Evolutionary conservation across 305 asterid species (phyloP).

Genomic region (Solanum hybrid): DNA sequence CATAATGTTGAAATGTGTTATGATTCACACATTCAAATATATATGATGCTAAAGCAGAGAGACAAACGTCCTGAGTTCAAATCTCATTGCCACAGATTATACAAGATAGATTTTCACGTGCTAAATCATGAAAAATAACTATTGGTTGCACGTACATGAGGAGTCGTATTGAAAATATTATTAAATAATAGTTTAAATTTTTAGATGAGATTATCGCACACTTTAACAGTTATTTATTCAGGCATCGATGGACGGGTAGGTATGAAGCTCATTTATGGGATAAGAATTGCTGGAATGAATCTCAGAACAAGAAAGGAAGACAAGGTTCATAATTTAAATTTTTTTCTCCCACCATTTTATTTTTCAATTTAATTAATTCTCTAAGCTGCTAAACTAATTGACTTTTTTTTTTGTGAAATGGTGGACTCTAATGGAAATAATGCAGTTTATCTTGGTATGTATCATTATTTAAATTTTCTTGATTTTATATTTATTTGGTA

Average conservation of each 20-base stretch:
- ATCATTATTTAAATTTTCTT: not conserved
- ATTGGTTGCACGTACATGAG: not conserved
- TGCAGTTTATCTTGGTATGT: conserved; percentile 82
- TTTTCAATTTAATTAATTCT: not conserved
- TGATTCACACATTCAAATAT: not conserved
- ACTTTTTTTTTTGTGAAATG: conserved; percentile 3
- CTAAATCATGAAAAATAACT: not conserved
- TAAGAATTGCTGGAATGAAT: conserved; percentile 81
- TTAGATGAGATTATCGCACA: not conserved
- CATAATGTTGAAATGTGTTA: not conserved
- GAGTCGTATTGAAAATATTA: not conserved
- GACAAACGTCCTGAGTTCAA: no score
- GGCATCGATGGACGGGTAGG: conserved; percentile 91
- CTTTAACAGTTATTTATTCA: not conserved
- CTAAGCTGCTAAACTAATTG: not conserved
- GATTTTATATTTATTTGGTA: not conserved
- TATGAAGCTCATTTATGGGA: conserved; percentile 94
- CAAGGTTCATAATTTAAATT: conserved; percentile 38
- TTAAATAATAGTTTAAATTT: not conserved
- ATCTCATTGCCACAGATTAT: not conserved
- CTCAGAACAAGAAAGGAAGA: conserved; percentile 91
- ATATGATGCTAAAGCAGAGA: not conserved
- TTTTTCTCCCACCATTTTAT: not conserved
- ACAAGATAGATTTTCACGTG: accelerated
- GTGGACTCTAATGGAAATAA: not conserved